A percentile compares a stretch with the other conserved stretches of the same genome.
These are phyloP conservation scores for Nannizziopsis arthrosporioides DNA, from an alignment of 2,329 filamentous ascomycete genomes.

Conservation along the genomic window DNA sequence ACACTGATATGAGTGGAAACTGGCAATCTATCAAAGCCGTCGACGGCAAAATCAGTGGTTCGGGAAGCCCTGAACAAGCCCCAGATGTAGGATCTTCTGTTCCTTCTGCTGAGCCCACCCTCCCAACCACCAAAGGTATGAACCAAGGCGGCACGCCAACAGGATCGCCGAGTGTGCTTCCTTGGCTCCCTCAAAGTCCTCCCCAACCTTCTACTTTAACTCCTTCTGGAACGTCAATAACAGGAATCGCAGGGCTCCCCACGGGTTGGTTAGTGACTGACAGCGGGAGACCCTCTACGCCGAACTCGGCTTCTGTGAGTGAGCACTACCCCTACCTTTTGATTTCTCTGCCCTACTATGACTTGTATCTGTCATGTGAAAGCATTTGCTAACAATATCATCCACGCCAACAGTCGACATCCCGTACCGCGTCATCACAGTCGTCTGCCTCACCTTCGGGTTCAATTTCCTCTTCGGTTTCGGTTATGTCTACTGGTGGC, in stretches of 20 bases:
- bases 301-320: constrained; percentile 56
- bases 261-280: constrained; percentile 70
- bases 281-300: constrained; percentile 60
- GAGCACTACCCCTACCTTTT: constrained; percentile 34
- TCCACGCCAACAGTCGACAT: constrained; percentile 18
- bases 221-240: constrained; percentile 36
- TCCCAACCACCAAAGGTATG: constrained; percentile 18
- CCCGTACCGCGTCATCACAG: constrained; percentile 2
- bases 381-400: too few species aligned
- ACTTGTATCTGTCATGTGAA: too few species aligned
- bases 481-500: constrained; percentile 10
- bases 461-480: constrained; percentile 2
- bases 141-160: neutral
- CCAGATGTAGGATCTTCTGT: constrained; percentile 39
- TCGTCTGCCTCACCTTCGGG: constrained; percentile 7
- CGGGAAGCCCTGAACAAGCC: constrained; percentile 43
- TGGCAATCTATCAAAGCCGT: constrained; percentile 73
- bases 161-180: constrained; percentile 2
- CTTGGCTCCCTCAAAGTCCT: constrained; percentile 40
- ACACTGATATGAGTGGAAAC: constrained; percentile 62
- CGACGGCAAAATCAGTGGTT: constrained; percentile 63
- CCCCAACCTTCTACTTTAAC: constrained; percentile 34
- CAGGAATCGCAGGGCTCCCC: constrained; percentile 48
- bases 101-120: constrained; percentile 52
- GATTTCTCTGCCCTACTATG: neutral